phyloP scores from a whole-genome alignment of 2,329 filamentous ascomycete genomes.

The Diplodia scrobiculata region DNA sequence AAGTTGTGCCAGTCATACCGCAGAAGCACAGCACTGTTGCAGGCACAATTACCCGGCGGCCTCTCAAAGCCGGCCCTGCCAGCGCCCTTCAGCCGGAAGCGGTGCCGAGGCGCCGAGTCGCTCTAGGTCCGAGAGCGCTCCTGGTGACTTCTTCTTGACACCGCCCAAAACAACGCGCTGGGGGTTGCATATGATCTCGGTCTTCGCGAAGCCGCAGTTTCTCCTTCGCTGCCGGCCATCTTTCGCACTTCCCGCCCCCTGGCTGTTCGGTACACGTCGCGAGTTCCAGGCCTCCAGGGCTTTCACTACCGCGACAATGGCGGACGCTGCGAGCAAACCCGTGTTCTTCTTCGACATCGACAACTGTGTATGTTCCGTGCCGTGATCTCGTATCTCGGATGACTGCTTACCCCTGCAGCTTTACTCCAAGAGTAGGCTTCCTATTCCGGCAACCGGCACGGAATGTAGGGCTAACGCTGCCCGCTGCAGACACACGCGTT shows the following conservation, averaged over 20 bases:
- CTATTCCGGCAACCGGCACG: slow-evolving; percentile 36
- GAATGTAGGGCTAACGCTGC: slow-evolving; percentile 45
- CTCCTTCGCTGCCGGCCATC: neutral
- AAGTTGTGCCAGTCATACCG: neutral
- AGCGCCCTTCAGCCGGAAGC: slow-evolving; percentile 8
- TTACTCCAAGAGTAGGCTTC: slow-evolving; percentile 74
- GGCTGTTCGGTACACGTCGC: neutral
- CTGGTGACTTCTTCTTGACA: slow-evolving; percentile 25
- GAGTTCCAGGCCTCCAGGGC: neutral
- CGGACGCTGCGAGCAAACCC: slow-evolving; percentile 46
- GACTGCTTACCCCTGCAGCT: slow-evolving; percentile 54
- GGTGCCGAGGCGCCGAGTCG: slow-evolving; percentile 17
- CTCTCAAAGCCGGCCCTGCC: neutral
- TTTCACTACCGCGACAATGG: slow-evolving; percentile 34
- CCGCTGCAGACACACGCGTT: slow-evolving; percentile 63
- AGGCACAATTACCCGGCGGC: neutral
- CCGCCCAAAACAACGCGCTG: slow-evolving; percentile 8
- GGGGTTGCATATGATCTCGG: slow-evolving; percentile 9
- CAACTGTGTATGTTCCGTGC: slow-evolving; percentile 70
- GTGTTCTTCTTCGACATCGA: slow-evolving; percentile 90
- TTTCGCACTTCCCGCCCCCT: neutral
- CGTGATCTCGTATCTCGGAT: slow-evolving; percentile 7
- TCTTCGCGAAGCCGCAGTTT: slow-evolving; percentile 3
- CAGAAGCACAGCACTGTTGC: neutral
- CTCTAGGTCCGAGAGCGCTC: slow-evolving; percentile 1